Conservation (phyloP, 2,329 filamentous ascomycete genomes). For the Fusarium buharicum region DNA sequence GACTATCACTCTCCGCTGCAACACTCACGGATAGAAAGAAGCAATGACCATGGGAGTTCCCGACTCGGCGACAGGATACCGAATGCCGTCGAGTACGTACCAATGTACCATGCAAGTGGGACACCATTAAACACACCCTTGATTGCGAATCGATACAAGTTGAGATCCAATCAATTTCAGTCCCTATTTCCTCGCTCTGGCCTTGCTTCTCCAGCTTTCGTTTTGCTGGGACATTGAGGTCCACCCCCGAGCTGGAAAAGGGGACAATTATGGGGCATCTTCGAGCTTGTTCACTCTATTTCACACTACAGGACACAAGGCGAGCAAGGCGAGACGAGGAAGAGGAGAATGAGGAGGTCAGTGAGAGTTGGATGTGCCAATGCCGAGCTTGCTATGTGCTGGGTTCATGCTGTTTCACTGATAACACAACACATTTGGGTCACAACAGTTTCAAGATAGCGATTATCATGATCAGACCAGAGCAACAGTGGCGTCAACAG, state of each 20-base stretch:
- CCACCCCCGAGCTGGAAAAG: slow-evolving; percentile 25
- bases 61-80: slow-evolving; percentile 34
- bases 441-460: slow-evolving; percentile 13
- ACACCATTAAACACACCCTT: slow-evolving; percentile 23
- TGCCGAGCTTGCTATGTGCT: slow-evolving; percentile 17
- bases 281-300: slow-evolving; percentile 1
- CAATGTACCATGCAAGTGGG: slow-evolving; percentile 28
- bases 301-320: slow-evolving; percentile 11
- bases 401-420: slow-evolving; percentile 12
- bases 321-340: slow-evolving; percentile 5
- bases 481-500: slow-evolving; percentile 24
- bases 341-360: background rate
- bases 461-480: slow-evolving; percentile 12
- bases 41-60: slow-evolving; percentile 11
- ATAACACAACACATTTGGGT: slow-evolving; percentile 1
- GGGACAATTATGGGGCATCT: slow-evolving; percentile 16
- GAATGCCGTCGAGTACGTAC: slow-evolving; percentile 25
- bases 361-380: slow-evolving; percentile 9
- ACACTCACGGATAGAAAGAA: slow-evolving; percentile 16
- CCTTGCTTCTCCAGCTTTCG: slow-evolving; percentile 17
- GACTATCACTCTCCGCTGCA: background rate
- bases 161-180: slow-evolving; percentile 34
- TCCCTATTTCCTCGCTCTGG: slow-evolving; percentile 2
- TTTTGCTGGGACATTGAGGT: slow-evolving; percentile 16
- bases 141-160: slow-evolving; percentile 25